Evolutionary conservation across 805 yeast genomes (phyloP).

Genomic region (Saccharomyces mikatae): DNA sequence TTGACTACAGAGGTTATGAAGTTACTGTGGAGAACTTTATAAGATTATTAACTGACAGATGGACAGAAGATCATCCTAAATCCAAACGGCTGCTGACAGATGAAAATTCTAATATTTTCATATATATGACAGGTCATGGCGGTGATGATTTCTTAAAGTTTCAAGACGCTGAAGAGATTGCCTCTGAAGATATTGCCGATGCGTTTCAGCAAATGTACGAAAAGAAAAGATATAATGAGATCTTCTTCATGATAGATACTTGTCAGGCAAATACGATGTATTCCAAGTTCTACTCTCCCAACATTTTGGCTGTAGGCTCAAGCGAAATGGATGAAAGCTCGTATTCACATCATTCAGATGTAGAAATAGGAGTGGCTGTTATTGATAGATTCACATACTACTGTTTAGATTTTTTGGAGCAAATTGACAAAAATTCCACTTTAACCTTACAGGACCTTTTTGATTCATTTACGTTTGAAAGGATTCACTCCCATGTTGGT

Average conservation of each 20-base stretch:
- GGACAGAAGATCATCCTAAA: conserved; percentile 91
- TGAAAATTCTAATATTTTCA: conserved; percentile 87
- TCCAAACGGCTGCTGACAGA: conserved; percentile 86
- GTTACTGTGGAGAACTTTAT: conserved; percentile 96
- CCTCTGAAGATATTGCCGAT: conserved; percentile 91
- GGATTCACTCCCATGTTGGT: conserved; percentile 91
- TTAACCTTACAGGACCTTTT: conserved; percentile 76
- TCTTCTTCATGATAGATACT: conserved; percentile 95
- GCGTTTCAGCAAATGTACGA: conserved; percentile 97
- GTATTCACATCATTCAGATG: conserved; percentile 91
- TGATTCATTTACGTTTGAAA: conserved; percentile 73
- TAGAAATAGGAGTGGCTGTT: conserved; percentile 94
- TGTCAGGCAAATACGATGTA: conserved; percentile 99
- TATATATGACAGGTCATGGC: conserved; percentile 97
- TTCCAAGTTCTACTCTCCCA: conserved; percentile 84
- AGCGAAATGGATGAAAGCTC: conserved; percentile 82
- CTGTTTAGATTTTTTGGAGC: conserved; percentile 81
- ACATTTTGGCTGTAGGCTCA: conserved; percentile 87
- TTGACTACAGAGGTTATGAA: conserved; percentile 94
- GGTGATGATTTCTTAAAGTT: conserved; percentile 95
- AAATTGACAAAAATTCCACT: conserved; percentile 65
- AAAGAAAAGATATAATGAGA: conserved; percentile 89
- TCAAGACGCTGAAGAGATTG: conserved; percentile 97
- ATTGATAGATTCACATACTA: conserved; percentile 93
- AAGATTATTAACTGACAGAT: conserved; percentile 86